phyloP scores from a whole-genome alignment of 1,139 yeast genomes.

The Candida smagusa region DNA sequence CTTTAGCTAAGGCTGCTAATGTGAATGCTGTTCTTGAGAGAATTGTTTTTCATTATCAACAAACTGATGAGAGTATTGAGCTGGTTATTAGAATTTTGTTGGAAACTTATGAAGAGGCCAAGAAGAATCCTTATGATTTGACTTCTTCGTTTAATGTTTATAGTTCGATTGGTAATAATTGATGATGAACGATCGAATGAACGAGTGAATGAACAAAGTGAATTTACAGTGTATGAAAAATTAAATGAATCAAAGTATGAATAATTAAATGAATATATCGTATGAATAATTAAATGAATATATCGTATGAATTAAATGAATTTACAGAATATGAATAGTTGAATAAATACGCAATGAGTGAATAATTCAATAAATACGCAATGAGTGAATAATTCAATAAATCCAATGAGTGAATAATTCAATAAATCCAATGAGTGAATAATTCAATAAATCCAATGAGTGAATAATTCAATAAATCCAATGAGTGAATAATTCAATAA shows the following conservation, averaged over 20 bases:
- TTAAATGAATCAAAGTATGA: not conserved
- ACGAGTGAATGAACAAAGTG: not conserved
- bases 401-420: too few relatives aligned
- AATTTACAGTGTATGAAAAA: not conserved
- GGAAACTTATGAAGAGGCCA: slow-evolving; percentile 29
- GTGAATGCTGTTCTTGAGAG: slow-evolving; percentile 28
- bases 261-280: too few relatives aligned
- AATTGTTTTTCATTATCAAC: slow-evolving; percentile 40
- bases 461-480: too few relatives aligned
- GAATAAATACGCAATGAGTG: too few relatives aligned
- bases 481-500: too few relatives aligned
- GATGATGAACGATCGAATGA: not conserved
- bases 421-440: too few relatives aligned
- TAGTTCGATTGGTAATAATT: not conserved
- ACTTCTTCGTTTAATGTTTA: slow-evolving; percentile 4
- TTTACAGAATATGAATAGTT: too few relatives aligned
- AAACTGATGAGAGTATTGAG: slow-evolving; percentile 30
- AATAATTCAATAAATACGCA: too few relatives aligned
- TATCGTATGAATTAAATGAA: too few relatives aligned
- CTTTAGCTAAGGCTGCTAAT: slow-evolving; percentile 53
- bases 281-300: too few relatives aligned
- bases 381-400: too few relatives aligned
- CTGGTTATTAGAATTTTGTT: slow-evolving; percentile 26
- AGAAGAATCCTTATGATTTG: slow-evolving; percentile 23
- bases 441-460: too few relatives aligned